Percentiles rank a stretch among this genome's conserved stretches.
Conservation (phyloP, 345 rosid genomes). For the Combretum micranthum region DNA sequence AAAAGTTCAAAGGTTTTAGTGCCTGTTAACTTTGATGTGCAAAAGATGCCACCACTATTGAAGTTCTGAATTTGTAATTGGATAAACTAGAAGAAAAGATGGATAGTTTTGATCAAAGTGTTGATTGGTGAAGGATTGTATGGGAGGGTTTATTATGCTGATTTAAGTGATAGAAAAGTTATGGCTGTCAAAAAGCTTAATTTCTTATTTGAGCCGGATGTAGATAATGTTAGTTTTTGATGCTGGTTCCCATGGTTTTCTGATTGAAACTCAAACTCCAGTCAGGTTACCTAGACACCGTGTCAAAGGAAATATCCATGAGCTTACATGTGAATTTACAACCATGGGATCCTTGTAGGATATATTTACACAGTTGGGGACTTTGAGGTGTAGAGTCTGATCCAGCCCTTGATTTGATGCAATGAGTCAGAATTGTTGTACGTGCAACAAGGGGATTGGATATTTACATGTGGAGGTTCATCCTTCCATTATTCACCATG, state of each 20-base stretch:
- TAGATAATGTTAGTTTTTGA: conserved; percentile 16
- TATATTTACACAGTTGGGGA: conserved; percentile 27
- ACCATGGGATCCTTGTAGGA: conserved; percentile 33
- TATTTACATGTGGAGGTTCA: conserved; percentile 29
- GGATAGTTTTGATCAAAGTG: conserved; percentile 24
- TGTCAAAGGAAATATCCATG: conserved; percentile 21
- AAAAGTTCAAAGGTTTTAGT: too few relatives aligned
- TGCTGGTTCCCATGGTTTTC: conserved; percentile 31
- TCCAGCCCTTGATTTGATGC: conserved; percentile 26
- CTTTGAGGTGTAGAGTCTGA: conserved; percentile 33
- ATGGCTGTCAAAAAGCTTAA: conserved; percentile 36
- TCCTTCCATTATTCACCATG: conserved; percentile 23
- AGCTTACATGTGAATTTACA: conserved; percentile 25
- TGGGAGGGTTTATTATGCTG: conserved; percentile 30
- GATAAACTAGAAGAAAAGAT: conserved; percentile 22
- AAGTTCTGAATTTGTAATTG: conserved; percentile 19
- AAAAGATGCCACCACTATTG: conserved; percentile 9
- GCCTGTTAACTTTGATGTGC: too few relatives aligned
- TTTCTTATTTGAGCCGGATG: conserved; percentile 24
- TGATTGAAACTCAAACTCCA: conserved; percentile 25
- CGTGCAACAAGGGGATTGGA: conserved; percentile 34
- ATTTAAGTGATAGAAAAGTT: conserved; percentile 10
- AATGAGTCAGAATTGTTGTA: conserved; percentile 25
- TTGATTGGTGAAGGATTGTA: conserved; percentile 37
- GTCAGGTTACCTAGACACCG: conserved; percentile 31